Evolutionary conservation across 768 basidiomycete species (phyloP), one percentile per base, ranked within the genome.

Genomic region (Boletus sensibilis): DNA sequence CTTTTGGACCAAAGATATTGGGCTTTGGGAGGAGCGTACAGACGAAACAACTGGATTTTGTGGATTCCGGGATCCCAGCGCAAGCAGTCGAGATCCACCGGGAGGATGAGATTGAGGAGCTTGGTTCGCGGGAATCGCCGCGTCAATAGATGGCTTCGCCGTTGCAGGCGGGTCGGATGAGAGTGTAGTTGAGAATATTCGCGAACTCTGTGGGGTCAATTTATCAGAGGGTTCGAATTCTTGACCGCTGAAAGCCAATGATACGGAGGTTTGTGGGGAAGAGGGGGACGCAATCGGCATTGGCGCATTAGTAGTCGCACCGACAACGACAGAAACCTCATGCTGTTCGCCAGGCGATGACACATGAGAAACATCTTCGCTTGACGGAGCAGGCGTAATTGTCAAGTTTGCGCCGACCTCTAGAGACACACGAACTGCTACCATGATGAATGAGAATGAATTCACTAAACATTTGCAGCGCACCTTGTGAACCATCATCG

Each of bases 61-160:
- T 33, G 60, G 42, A 50, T 64, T 69, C 38, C 65, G 66, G 49
- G 70, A 63, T 5, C 68, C 61, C 52, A 79, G 68, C 13, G 76
- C 74, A 57, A 81, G 75, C 55, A 82, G 64, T 50, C 78, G 74
- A 53, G 77, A 77, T 50, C 76, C 74, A 47, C 72, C 58, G 14
- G 76, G 72, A 43, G 74, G 70, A 58, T 76, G 75, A 63, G 76
- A 71, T 55, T 80, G 66, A 60, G 66, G 39, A 49, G 67, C 40
- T 37, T 64, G 61, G 41, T 66, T 67, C 27, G 76, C 68, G n/a
- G 76, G 47, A 11, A 66, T 76, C 39, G 82, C 75, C 3, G 77
- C 75, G 47, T 86, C 75, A 41, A 81, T 67, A 50, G 59, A 39
- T 29, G 55, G 44, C 23, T 64, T 72, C 45, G 37, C 46, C 52